A percentile compares a stretch with the other conserved stretches of the same genome.
These are phyloP conservation scores for Aurifilum marmelostoma DNA, from an alignment of 2,329 filamentous ascomycete genomes.

Conservation along the genomic window DNA sequence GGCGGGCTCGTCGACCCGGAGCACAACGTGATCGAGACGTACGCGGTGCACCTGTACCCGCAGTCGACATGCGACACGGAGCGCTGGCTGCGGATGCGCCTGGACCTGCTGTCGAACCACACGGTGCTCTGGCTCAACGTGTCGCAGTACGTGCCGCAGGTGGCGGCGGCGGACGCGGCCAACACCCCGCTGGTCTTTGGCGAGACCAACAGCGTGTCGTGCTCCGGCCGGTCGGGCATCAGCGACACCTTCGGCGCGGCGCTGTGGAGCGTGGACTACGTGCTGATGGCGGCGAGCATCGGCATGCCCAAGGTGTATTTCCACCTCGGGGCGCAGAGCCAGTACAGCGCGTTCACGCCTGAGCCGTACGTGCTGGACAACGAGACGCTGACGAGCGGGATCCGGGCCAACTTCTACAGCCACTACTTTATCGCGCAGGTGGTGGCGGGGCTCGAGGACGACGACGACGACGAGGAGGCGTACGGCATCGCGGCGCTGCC, in stretches of 20 bases:
- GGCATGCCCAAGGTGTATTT: slow-evolving; percentile 46
- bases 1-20: slow-evolving; percentile 26
- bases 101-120: slow-evolving; percentile 41
- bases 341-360: slow-evolving; percentile 30
- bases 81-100: slow-evolving; percentile 39
- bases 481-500: slow-evolving; percentile 38
- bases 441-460: slow-evolving; percentile 25
- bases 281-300: slow-evolving; percentile 41
- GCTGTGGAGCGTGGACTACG: slow-evolving; percentile 53
- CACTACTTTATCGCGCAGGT: slow-evolving; percentile 42
- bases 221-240: slow-evolving; percentile 44
- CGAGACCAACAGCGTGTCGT: slow-evolving; percentile 51
- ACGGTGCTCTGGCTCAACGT: slow-evolving; percentile 36
- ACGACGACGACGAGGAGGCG: slow-evolving; percentile 14
- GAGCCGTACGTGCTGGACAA: slow-evolving; percentile 36
- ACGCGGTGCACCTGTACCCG: slow-evolving; percentile 39
- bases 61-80: slow-evolving; percentile 38
- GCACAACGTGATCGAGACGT: slow-evolving; percentile 32
- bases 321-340: slow-evolving; percentile 38
- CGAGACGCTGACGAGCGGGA: slow-evolving; percentile 37
- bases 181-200: slow-evolving; percentile 48
- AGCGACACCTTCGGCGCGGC: slow-evolving; percentile 52
- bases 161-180: slow-evolving; percentile 36
- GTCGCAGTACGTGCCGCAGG: slow-evolving; percentile 33
- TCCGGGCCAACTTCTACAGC: slow-evolving; percentile 40